These are phyloP conservation scores for Penicillium bovifimosum DNA, from an alignment of 495 filamentous ascomycete species.

Conservation along the genomic window DNA sequence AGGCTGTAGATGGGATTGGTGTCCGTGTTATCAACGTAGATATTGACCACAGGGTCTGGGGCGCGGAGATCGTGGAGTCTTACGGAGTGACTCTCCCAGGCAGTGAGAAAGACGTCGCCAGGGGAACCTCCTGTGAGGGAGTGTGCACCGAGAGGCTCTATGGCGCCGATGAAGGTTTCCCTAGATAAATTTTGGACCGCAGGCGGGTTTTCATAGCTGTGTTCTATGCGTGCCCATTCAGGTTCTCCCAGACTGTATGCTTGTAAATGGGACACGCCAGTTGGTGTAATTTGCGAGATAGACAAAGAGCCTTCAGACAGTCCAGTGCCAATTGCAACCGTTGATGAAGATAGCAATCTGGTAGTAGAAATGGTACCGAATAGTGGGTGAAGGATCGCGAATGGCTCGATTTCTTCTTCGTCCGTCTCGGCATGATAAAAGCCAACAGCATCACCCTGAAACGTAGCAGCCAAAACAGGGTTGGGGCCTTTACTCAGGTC, in stretches of 20 bases:
- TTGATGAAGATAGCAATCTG: conserved; percentile 44
- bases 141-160: conserved; percentile 43
- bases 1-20: conserved; percentile 55
- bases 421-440: conserved; percentile 40
- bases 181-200: too few relatives aligned
- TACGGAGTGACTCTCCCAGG: conserved; percentile 55
- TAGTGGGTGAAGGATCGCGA: conserved; percentile 35
- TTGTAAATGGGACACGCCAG: conserved; percentile 25
- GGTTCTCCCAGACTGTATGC: too few relatives aligned
- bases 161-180: conserved; percentile 44
- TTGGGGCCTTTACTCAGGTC: conserved; percentile 30
- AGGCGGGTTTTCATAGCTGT: too few relatives aligned
- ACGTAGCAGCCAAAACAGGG: conserved; percentile 42
- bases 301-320: conserved; percentile 39
- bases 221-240: too few relatives aligned
- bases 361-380: too few relatives aligned
- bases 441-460: conserved; percentile 37
- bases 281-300: conserved; percentile 43
- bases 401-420: conserved; percentile 29
- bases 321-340: conserved; percentile 48
- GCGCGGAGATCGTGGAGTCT: conserved; percentile 67
- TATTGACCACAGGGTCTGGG: conserved; percentile 36
- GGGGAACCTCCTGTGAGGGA: conserved; percentile 18
- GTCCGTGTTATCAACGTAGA: conserved; percentile 53
- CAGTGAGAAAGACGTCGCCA: conserved; percentile 54